phyloP scores from a whole-genome alignment of 108 stramenopile species.

The Skeletonema costatum region DNA sequence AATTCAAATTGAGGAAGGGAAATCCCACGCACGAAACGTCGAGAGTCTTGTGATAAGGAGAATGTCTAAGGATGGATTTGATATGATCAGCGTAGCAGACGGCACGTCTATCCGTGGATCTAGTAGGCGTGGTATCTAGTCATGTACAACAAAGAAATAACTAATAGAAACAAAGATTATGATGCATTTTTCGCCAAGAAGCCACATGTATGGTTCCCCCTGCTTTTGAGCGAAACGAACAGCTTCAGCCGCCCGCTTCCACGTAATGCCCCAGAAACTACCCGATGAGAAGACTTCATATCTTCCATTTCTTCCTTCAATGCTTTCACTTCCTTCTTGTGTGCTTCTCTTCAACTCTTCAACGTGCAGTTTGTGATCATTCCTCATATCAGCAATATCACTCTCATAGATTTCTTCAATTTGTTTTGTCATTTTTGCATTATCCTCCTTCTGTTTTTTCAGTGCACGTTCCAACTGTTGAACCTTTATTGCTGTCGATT shows the following conservation, averaged over 20 bases:
- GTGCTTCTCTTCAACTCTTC: neutral
- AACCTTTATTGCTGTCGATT: neutral
- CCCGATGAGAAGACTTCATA: neutral
- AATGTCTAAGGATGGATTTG: constrained; percentile 62
- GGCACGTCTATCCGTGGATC: constrained; percentile 46
- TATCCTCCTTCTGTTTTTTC: neutral
- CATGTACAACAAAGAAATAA: neutral
- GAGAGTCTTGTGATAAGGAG: constrained; percentile 77
- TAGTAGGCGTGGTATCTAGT: neutral
- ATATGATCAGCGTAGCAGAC: constrained; percentile 64
- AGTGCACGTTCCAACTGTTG: neutral
- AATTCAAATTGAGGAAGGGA: constrained; percentile 61
- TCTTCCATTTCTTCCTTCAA: neutral
- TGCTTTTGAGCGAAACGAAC: neutral
- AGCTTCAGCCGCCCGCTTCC: neutral
- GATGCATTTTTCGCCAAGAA: neutral
- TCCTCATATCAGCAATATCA: neutral
- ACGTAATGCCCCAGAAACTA: neutral
- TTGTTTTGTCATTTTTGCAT: neutral
- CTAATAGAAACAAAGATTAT: neutral
- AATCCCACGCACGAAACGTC: constrained; percentile 62
- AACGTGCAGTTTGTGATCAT: neutral
- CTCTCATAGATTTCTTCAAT: neutral
- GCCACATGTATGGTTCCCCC: neutral
- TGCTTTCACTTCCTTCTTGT: neutral